Percentiles rank a stretch among this genome's conserved stretches.
Evolutionary conservation across 2,329 filamentous ascomycete species (phyloP).

Genomic region (Exophiala phaeomuriformis): DNA sequence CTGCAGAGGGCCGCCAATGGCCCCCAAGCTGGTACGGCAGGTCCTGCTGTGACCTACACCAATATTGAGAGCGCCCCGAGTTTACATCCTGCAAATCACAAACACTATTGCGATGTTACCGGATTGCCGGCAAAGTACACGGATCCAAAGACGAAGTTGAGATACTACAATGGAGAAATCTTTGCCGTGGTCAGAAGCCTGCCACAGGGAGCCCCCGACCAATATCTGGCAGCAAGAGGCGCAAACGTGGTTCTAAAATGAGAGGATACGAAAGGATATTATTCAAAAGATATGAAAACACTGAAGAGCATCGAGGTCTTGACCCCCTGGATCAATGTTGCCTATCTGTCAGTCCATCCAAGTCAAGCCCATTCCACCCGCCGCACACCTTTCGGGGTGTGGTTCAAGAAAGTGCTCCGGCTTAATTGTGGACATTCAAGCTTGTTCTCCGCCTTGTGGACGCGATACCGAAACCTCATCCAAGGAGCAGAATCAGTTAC

Average conservation of each 20-base stretch:
- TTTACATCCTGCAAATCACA: slow-evolving; percentile 66
- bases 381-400: slow-evolving; percentile 67
- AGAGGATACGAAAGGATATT: slow-evolving; percentile 27
- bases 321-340: neutral
- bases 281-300: neutral
- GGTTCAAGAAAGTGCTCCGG: slow-evolving; percentile 91
- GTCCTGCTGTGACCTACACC: slow-evolving; percentile 78
- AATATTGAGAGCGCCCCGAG: slow-evolving; percentile 94
- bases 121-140: slow-evolving; percentile 85
- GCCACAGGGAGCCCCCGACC: slow-evolving; percentile 75
- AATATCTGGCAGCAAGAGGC: slow-evolving; percentile 79
- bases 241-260: slow-evolving; percentile 91
- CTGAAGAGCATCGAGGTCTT: neutral
- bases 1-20: slow-evolving; percentile 30
- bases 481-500: slow-evolving; percentile 50
- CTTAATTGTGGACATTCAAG: slow-evolving; percentile 81
- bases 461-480: slow-evolving; percentile 76
- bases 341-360: slow-evolving; percentile 68
- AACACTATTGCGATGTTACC: slow-evolving; percentile 92
- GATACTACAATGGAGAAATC: slow-evolving; percentile 89
- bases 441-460: slow-evolving; percentile 71
- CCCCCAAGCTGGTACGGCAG: slow-evolving; percentile 29
- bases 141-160: slow-evolving; percentile 86
- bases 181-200: slow-evolving; percentile 75
- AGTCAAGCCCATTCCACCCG: slow-evolving; percentile 95